Percentiles rank a stretch among this genome's conserved stretches.
Evolutionary conservation across 257 asterid species (phyloP).

Genomic region (Asclepias syriaca): DNA sequence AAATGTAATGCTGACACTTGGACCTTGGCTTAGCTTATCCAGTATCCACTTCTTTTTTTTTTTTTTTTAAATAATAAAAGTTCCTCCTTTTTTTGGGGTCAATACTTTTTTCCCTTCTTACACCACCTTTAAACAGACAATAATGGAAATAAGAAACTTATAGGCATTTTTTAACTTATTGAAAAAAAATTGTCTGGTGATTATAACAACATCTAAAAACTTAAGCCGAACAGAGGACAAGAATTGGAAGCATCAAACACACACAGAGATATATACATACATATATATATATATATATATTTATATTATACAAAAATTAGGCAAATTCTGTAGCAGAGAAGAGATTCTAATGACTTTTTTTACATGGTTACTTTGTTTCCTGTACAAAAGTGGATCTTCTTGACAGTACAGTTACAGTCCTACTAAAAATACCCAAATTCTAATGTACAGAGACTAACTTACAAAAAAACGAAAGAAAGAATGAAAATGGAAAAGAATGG

Average conservation of each 20-base stretch:
- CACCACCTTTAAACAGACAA: neutral
- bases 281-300: too few species aligned
- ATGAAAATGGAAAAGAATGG: constrained; percentile 3
- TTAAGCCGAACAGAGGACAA: neutral
- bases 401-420: neutral
- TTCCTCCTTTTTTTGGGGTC: neutral
- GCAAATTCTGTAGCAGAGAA: neutral
- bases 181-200: too few species aligned
- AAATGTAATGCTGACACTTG: neutral
- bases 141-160: too few species aligned
- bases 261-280: too few species aligned
- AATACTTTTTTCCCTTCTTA: neutral
- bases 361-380: constrained; percentile 2
- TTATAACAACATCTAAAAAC: too few species aligned
- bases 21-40: constrained; percentile 24
- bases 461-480: constrained; percentile 10
- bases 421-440: neutral
- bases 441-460: constrained; percentile 1
- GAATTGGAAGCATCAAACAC: neutral
- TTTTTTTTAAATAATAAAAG: neutral
- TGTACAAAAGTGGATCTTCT: neutral
- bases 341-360: neutral
- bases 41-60: constrained; percentile 18
- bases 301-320: neutral
- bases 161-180: too few species aligned